Evolutionary conservation across 2,329 filamentous ascomycete genomes (phyloP).

Genomic region (Chaetomiaceae sp.): DNA sequence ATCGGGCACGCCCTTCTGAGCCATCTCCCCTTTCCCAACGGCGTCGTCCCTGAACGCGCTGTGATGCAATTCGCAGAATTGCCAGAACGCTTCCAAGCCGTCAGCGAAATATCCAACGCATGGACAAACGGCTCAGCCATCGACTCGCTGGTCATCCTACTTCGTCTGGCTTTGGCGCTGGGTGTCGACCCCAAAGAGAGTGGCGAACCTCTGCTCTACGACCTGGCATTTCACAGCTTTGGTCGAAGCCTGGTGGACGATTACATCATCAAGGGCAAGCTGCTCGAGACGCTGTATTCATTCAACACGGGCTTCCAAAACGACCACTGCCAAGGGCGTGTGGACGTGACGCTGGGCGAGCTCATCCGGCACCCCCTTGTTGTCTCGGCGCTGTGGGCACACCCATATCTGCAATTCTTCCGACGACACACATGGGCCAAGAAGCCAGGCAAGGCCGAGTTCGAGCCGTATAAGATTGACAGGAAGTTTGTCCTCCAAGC

Average conservation of each 20-base stretch:
- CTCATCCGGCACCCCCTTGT: background rate
- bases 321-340: no score
- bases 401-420: background rate
- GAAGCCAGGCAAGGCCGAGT: background rate
- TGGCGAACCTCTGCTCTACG: background rate
- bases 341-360: background rate
- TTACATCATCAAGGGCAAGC: slow-evolving; percentile 1
- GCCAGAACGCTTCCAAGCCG: background rate
- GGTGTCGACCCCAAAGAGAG: background rate
- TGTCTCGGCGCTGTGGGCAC: background rate
- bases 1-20: background rate
- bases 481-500: background rate
- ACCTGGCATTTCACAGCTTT: background rate
- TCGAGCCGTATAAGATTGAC: background rate
- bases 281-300: background rate
- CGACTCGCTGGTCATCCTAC: background rate
- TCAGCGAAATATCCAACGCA: background rate
- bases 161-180: background rate
- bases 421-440: background rate
- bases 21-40: background rate
- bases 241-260: background rate
- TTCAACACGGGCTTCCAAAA: background rate
- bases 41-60: background rate
- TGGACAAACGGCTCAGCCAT: background rate
- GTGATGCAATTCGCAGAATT: background rate